These are phyloP conservation scores for Hibiscus syriacus DNA, from an alignment of 345 rosid species.

Conservation along the genomic window DNA sequence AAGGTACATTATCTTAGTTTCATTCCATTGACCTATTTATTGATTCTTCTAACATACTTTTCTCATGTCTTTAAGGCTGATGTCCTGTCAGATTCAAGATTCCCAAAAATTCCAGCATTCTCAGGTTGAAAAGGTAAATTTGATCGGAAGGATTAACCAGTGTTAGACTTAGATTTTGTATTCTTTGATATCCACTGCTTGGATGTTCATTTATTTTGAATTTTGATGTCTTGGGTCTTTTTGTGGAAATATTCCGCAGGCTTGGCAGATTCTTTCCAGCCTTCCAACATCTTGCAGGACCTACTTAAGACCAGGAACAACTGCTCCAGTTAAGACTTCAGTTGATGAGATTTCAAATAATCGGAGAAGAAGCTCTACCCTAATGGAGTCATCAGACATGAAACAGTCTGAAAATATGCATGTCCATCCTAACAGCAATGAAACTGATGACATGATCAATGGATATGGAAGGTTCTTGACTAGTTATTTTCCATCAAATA, in stretches of 20 bases:
- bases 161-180: not conserved
- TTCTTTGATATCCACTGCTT: not conserved
- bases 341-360: conserved; percentile 21
- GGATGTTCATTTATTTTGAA: not conserved
- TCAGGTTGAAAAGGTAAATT: conserved; percentile 59
- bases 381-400: conserved; percentile 22
- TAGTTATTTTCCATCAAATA: conserved; percentile 24
- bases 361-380: conserved; percentile 30
- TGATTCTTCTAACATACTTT: conserved; percentile 9
- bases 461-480: conserved; percentile 25
- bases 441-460: conserved; percentile 12
- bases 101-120: conserved; percentile 37
- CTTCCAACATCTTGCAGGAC: conserved; percentile 49
- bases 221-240: conserved; percentile 3
- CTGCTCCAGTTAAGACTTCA: conserved; percentile 38
- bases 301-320: conserved; percentile 67
- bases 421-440: conserved; percentile 25
- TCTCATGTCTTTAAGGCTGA: conserved; percentile 38
- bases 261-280: conserved; percentile 77
- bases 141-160: not conserved
- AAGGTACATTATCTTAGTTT: not conserved
- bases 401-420: conserved; percentile 19
- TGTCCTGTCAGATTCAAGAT: conserved; percentile 36
- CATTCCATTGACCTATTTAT: not conserved
- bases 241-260: conserved; percentile 44